phyloP scores from a whole-genome alignment of 805 yeast species.

The Candida insectorum region DNA sequence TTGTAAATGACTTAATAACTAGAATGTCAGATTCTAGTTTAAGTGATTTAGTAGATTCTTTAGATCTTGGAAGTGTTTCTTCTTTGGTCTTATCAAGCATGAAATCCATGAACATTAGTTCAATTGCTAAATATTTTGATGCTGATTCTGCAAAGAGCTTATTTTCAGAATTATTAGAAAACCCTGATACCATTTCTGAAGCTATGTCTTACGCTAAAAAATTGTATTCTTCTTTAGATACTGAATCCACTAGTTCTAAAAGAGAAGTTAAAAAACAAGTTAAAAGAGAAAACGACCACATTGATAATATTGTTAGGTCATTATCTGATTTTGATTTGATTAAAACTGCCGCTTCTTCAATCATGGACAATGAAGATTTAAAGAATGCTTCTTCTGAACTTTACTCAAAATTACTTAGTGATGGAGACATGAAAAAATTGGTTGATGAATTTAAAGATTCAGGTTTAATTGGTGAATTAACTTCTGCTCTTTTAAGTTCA shows the following conservation, averaged over 20 bases:
- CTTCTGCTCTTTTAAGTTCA: conserved; percentile 8
- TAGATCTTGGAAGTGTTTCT: conserved; percentile 7
- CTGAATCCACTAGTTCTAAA: conserved; percentile 7
- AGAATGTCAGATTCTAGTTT: conserved; percentile 7
- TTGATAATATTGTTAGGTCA: conserved; percentile 17
- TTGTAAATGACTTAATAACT: conserved; percentile 5
- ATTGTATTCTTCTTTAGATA: conserved; percentile 2
- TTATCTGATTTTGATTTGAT: conserved; percentile 22
- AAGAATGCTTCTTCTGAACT: conserved; percentile 18
- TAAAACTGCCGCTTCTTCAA: conserved; percentile 18
- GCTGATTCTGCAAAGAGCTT: conserved; percentile 12
- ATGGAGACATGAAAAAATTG: conserved; percentile 18
- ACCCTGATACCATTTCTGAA: conserved; percentile 12
- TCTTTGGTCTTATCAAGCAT: conserved; percentile 6
- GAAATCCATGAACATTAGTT: conserved; percentile 4
- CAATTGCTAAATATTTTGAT: conserved; percentile 8
- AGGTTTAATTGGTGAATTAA: conserved; percentile 15
- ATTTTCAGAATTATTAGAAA: conserved; percentile 15
- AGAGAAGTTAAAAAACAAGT: conserved; percentile 12
- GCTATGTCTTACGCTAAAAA: conserved; percentile 16
- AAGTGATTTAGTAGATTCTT: conserved; percentile 7
- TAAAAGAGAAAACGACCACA: conserved; percentile 15
- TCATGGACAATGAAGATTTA: conserved; percentile 19
- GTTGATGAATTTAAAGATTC: conserved; percentile 24
- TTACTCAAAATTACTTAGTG: conserved; percentile 17